Evolutionary conservation across 2,329 filamentous ascomycete species (phyloP), one percentile per base, ranked within the genome.

Genomic region (Aspergillus tamarii): DNA sequence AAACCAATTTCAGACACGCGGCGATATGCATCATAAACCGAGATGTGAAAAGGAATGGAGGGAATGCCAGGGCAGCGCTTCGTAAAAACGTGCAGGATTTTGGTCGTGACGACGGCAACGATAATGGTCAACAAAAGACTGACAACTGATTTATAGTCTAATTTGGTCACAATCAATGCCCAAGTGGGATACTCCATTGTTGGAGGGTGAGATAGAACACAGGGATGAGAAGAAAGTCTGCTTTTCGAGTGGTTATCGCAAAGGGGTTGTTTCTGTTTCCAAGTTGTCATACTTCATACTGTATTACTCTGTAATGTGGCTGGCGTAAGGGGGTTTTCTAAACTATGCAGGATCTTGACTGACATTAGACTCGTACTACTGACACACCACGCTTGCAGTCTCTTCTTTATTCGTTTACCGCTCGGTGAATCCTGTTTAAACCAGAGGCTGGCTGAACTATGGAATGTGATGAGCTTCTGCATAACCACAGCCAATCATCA

Each of bases 1-100:
- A 73, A 70, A 46, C 43, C 43, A 12, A 46, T 46, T 46, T 46
- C 43, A 23, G 43, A 46, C 43, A 46, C 43, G 9, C 43, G 43
- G 43, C 43, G 43, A 46, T 46, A 46, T 12, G 43, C 43, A 46
- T 46, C 43, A 10, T 46, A 46, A 46, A 46, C 43, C 43, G 43
- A 46, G 43, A 46, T 46, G 43, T 46, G n/a, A 23, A 46, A 12
- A 46, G 43, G 43, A 46, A 46, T 23, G 9, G 43, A 46, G 43
- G 43, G 43, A 46, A 46, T 46, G 43, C 43, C 10, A 46, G 43
- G 43, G 43, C 43, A 46, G 43, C 21, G 5, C n/a, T 46, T 23
- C 1, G 43, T 46, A 46, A 4, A 46, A 46, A 23, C 43, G 8
- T 46, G 43, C 9, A 46, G 43, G 43, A 46, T 46, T 46, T 46